phyloP scores from a whole-genome alignment of 208 protist genomes.

The Trypanosomatidae sp. region DNA sequence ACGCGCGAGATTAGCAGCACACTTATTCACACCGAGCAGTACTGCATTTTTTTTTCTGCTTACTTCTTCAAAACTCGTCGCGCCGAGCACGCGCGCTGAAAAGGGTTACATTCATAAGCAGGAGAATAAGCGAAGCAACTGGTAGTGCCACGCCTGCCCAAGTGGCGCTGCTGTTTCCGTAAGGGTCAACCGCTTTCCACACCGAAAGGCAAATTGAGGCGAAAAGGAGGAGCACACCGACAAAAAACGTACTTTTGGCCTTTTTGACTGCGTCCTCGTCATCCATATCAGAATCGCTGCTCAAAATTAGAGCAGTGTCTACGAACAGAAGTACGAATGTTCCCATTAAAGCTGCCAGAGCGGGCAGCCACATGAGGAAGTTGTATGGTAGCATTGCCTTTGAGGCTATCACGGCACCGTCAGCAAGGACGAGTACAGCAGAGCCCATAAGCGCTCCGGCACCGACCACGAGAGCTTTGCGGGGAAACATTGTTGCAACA shows the following conservation, averaged over 20 bases:
- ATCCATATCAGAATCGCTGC: conserved; percentile 17
- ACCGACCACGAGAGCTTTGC: no score
- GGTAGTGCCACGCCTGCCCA: conserved; percentile 62
- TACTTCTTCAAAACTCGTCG: conserved; percentile 17
- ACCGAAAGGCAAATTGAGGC: conserved; percentile 44
- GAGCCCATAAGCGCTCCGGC: conserved; percentile 37
- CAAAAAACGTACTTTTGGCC: conserved; percentile 63
- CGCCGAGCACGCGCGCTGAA: conserved; percentile 18
- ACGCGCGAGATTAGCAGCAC: no score
- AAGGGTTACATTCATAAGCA: conserved; percentile 32
- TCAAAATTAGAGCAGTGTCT: conserved; percentile 35
- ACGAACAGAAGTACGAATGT: conserved; percentile 53
- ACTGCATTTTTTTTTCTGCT: no score
- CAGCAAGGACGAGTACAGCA: conserved; percentile 46
- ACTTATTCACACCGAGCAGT: no score
- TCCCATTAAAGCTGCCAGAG: conserved; percentile 42
- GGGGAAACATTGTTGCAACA: no score
- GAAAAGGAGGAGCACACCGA: conserved; percentile 48
- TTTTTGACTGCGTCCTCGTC: conserved; percentile 34
- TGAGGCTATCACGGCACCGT: conserved; percentile 58
- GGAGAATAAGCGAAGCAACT: conserved; percentile 41
- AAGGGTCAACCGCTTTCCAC: conserved; percentile 61
- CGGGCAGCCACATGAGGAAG: conserved; percentile 74
- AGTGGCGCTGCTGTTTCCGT: conserved; percentile 16
- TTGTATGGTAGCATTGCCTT: conserved; percentile 45